Evolutionary conservation across 805 yeast genomes (phyloP).

Genomic region (Trichomonascus vanleenenianus): DNA sequence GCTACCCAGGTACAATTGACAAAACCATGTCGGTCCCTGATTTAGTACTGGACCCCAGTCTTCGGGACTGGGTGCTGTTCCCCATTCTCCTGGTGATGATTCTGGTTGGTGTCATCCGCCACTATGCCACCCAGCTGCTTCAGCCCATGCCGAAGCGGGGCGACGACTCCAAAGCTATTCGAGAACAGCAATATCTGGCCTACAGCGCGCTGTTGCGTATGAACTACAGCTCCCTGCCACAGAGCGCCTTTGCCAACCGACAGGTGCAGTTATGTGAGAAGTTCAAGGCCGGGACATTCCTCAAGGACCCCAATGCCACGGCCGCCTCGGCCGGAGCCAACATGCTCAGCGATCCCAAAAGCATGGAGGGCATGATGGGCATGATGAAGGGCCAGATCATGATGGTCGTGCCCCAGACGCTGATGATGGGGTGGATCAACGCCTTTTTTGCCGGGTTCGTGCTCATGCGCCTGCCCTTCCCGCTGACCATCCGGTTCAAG

Average conservation of each 20-base stretch:
- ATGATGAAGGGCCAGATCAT: conserved; percentile 78
- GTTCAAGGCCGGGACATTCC: conserved; percentile 47
- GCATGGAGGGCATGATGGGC: conserved; percentile 63
- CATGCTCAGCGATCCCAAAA: conserved; percentile 63
- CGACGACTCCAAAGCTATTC: conserved; percentile 38
- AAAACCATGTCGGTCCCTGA: conserved; percentile 33
- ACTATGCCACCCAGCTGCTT: conserved; percentile 55
- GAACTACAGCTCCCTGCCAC: conserved; percentile 46
- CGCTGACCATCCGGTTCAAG: conserved; percentile 81
- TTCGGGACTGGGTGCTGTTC: conserved; percentile 82
- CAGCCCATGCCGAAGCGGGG: conserved; percentile 50
- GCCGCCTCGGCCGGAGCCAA: conserved; percentile 37
- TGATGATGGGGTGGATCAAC: conserved; percentile 95
- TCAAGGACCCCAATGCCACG: conserved; percentile 40
- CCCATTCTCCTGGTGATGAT: conserved; percentile 91
- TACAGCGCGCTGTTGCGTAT: conserved; percentile 51
- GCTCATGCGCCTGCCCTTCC: conserved; percentile 84
- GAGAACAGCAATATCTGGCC: conserved; percentile 58
- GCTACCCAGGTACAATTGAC: neutral
- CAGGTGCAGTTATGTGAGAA: conserved; percentile 40
- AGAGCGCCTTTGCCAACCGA: conserved; percentile 46
- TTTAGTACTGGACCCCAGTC: conserved; percentile 65
- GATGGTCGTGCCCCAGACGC: conserved; percentile 82
- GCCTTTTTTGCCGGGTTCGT: conserved; percentile 89
- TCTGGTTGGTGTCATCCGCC: conserved; percentile 70